Evolutionary conservation across 768 basidiomycete genomes (phyloP), one percentile per base, ranked within the genome.

Genomic region (Fomitopsis pulvina): DNA sequence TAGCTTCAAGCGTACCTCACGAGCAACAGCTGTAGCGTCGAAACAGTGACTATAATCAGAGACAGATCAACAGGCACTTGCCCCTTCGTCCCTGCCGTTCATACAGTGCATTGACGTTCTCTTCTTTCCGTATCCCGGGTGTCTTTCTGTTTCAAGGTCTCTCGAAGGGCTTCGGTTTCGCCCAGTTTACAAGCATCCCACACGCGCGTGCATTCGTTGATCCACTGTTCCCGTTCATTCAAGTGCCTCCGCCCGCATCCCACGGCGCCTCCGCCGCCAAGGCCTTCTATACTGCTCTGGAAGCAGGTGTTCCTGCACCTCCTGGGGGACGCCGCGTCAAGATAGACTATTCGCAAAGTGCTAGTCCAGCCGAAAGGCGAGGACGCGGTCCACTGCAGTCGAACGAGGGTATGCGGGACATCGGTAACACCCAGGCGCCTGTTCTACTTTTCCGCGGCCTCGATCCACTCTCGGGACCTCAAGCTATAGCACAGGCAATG

Each of bases 111-210:
- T 88, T 91, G 72, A 88, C 85, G 67, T 83, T 72, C 62, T 68
- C 63, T 61, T 76, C 73, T 74, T 71, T 69, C 41, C 26, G 40
- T 52, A 37, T 45, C 38, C 43, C 45, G 53, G 34, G 18, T 38
- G 21, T 47, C 39, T 27, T n/a, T 37, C 29, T 27, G 11, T 41
- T 30, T 48, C 25, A 41, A 92, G 91, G 91, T 83, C 71, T 77
- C 54, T 94, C 94, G 48, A 95, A 95, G 70, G 88, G 91, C 63
- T 97, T 97, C 65, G 96, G 93, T 51, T 99, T 99, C 68, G 94
- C 92, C 60, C 89, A 92, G 69, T 99, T 99, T 66, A 71, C 85
- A 38, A 83, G 76, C 57, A 75, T 86, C 50, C 89, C 90, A 59
- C 89, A 90, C 51, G 94, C 96, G 18, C 82, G 86, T 47, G 82